Conservation (phyloP, 352 stramenopile species). For the Pythium oligandrum region DNA sequence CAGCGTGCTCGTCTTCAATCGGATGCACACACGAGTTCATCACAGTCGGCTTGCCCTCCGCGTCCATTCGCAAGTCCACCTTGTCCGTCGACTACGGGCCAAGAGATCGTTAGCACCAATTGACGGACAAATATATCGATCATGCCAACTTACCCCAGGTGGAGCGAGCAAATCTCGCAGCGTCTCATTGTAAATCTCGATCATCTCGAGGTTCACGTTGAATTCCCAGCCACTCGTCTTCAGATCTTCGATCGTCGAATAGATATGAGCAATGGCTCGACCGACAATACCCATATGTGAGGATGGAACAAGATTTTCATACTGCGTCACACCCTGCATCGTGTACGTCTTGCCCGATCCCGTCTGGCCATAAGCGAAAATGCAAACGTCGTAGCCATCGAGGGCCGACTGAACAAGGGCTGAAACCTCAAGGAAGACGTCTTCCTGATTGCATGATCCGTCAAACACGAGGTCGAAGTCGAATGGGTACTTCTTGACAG, state of each 20-base stretch:
- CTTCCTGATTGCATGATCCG: slow-evolving; percentile 89
- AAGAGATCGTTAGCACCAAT: slow-evolving; percentile 2
- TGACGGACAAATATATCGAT: slow-evolving; percentile 2
- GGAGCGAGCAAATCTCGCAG: slow-evolving; percentile 89
- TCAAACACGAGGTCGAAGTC: slow-evolving; percentile 98
- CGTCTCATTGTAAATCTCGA: slow-evolving; percentile 98
- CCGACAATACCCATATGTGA: slow-evolving; percentile 76
- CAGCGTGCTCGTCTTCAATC: slow-evolving; percentile 51
- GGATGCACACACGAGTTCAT: slow-evolving; percentile 59
- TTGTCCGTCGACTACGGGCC: slow-evolving; percentile 48
- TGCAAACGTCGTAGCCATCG: slow-evolving; percentile 95
- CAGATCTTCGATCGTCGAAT: slow-evolving; percentile 55
- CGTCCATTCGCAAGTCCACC: slow-evolving; percentile 66
- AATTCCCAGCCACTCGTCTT: slow-evolving; percentile 72
- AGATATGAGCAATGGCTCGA: slow-evolving; percentile 76
- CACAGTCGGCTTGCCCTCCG: slow-evolving; percentile 54
- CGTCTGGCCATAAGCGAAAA: slow-evolving; percentile 92
- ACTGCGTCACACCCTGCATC: slow-evolving; percentile 69
- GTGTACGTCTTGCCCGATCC: slow-evolving; percentile 87
- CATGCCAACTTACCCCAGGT: slow-evolving; percentile 29
- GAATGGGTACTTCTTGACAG: slow-evolving; percentile 90
- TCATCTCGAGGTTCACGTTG: slow-evolving; percentile 72
- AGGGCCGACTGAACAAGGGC: slow-evolving; percentile 92
- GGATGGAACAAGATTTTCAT: slow-evolving; percentile 36
- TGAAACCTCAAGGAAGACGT: slow-evolving; percentile 96